Base-by-base conservation (phyloP, 495 filamentous ascomycete genomes). In the Xylaria nigripes region DNA sequence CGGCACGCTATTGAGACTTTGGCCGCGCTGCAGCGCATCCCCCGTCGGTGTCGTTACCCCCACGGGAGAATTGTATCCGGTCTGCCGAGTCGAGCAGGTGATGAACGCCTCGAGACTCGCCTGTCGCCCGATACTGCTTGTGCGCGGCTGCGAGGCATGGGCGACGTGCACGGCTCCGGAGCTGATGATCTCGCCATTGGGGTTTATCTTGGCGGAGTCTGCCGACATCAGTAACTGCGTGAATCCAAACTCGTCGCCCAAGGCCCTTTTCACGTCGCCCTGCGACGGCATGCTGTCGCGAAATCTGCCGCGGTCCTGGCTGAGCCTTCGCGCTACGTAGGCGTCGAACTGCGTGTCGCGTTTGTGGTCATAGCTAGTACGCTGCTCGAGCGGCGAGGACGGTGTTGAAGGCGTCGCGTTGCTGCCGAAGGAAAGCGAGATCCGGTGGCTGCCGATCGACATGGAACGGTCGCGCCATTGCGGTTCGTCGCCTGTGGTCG, bases 201-300 rank as follows among this genome's bases (percentile, higher is more conserved):
- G 34, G 1, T 34, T 44, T 21, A 29, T 43, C 16, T 47, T 48
- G 9, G 29, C 46, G 2, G 36, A 29, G 23, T 50, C 48, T 6
- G 51, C 51, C 1, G 38, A 24, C 38, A 43, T 10, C 8, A 30
- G 43, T 16, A 40, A 3, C 16, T 58, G 60, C 44, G 41, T 43
- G 65, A 72, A 76, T 2, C 73, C 72, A 41, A 74, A 72, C 50
- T 73, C 74, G 32, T 59, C 60, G 6, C 67, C 66, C 10, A 75
- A 47, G 1, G 67, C 67, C 30, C 59, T 61, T 22, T 70, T 66
- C 18, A 72, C 57, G 30, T 72, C 63, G 16, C 40, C 24, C 16
- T 70, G 68, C 2, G 68, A 46, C 29, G 60, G 60, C 21, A 16
- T 9, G 23, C 40, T 34, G 1, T 40, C 41, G 25, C 13, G 29